Evolutionary conservation across 768 basidiomycete species (phyloP), one percentile per base, ranked within the genome.

Genomic region (Amanita polypyramis): DNA sequence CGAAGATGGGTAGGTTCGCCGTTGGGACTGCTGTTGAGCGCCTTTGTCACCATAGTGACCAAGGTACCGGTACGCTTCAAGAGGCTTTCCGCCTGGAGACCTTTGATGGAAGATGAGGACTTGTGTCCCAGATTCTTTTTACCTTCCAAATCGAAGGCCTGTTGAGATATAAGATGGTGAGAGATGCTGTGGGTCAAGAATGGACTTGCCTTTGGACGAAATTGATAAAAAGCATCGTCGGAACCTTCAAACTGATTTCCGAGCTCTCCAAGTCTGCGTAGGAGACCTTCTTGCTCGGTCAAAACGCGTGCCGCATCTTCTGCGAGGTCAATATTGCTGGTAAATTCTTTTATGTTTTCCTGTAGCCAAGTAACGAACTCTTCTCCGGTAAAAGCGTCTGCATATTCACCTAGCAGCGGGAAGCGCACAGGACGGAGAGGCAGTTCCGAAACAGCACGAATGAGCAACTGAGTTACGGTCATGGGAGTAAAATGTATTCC

Each of bases 331-430:
- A 87, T 65, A 60, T 73, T 84, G 15, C 84, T 86, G 14, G 76
- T 82, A 52, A 95, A 84, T 6, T 77, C 87, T 51, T 79, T 76
- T 2, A 94, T 80, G 53, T 86, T 82, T 49, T 74, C 76, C 49
- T 80, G 79, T 48, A 96, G 63, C 91, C 91, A 96, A 4, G 75
- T 72, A 7, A 84, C 85, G 53, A 96, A 83, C 54, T 95, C 92
- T 35, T 91, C 90, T 23, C 93, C 93, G 12, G 79, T 81, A 64
- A 95, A 94, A 50, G 85, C 83, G 49, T 89, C 84, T 23, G 80
- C 72, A 53, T 92, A 92, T 67, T 91, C 87, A 39, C 89, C 89
- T 9, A 92, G 59, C 11, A 92, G 65, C 1, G 90, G 82, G 66
- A 91, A 79, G 32, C 82, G 79, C 25, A 92, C 72, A 5, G 84